Conservation (phyloP, 768 basidiomycete species). For the Phaffia tasmanica region DNA sequence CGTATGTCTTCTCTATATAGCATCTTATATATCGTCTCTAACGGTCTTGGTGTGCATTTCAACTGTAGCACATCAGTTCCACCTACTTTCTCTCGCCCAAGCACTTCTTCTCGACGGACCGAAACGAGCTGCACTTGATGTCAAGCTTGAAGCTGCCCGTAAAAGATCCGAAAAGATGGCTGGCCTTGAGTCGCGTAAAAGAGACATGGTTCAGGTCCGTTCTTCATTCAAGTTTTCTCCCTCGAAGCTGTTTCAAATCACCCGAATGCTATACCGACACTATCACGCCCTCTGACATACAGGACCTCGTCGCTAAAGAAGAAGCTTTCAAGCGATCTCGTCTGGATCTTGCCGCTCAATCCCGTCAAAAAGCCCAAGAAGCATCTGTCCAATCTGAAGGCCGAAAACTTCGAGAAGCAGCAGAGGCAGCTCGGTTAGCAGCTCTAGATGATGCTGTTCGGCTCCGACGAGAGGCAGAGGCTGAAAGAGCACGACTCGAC, state of each 20-base stretch:
- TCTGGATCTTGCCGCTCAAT: background rate
- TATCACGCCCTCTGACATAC: background rate
- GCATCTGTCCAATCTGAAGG: slow-evolving; percentile 22
- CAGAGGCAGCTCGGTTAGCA: slow-evolving; percentile 17
- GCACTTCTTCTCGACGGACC: slow-evolving; percentile 23
- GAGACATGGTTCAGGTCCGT: slow-evolving; percentile 19
- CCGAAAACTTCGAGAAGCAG: slow-evolving; percentile 20
- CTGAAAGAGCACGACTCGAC: background rate
- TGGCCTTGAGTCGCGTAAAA: slow-evolving; percentile 13
- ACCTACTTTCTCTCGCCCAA: slow-evolving; percentile 24
- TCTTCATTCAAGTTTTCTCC: background rate
- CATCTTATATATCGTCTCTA: background rate
- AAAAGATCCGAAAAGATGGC: slow-evolving; percentile 5
- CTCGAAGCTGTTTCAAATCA: background rate
- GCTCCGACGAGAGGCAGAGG: background rate
- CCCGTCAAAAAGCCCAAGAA: slow-evolving; percentile 12
- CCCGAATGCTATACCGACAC: background rate
- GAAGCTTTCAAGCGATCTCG: slow-evolving; percentile 22
- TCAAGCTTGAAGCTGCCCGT: slow-evolving; percentile 12
- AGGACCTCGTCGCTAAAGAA: slow-evolving; percentile 24
- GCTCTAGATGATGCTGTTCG: slow-evolving; percentile 4
- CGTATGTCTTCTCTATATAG: background rate
- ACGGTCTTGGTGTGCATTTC: background rate
- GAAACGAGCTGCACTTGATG: slow-evolving; percentile 15
- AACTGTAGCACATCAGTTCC: slow-evolving; percentile 24